phyloP scores from a whole-genome alignment of 2,329 filamentous ascomycete species.

The Penicillium italicum region DNA sequence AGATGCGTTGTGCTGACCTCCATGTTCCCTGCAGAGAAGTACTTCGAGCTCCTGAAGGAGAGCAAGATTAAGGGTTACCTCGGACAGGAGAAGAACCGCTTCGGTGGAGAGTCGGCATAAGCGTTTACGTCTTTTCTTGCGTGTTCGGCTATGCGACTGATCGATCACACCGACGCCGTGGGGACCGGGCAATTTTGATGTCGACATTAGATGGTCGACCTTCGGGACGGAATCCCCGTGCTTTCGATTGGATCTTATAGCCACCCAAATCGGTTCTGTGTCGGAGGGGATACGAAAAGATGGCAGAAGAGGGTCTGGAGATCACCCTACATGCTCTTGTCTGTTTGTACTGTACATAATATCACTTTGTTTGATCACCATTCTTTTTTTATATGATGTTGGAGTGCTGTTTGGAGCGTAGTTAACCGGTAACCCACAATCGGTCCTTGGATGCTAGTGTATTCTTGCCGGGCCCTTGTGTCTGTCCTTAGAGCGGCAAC shows the following conservation, averaged over 20 bases:
- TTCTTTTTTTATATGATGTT: conserved; percentile 9
- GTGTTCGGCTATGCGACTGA: conserved; percentile 6
- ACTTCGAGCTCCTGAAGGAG: conserved; percentile 61
- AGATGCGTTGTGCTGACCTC: not conserved
- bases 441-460: not conserved
- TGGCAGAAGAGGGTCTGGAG: conserved; percentile 10
- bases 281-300: conserved; percentile 6
- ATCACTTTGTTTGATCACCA: conserved; percentile 27
- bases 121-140: not conserved
- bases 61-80: conserved; percentile 62
- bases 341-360: conserved; percentile 29
- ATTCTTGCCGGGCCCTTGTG: no score
- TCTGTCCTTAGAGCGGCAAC: not conserved
- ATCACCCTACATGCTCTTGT: conserved; percentile 11
- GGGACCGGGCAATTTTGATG: not conserved
- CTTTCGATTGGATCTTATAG: not conserved
- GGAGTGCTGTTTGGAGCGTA: not conserved
- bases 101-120: conserved; percentile 33
- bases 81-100: conserved; percentile 62
- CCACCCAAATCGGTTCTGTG: not conserved
- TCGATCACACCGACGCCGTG: no score
- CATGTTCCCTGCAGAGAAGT: conserved; percentile 52
- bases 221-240: not conserved
- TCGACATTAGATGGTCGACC: not conserved
- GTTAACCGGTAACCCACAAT: not conserved